Evolutionary conservation across 2,329 filamentous ascomycete genomes (phyloP).

Genomic region (Monosporascus sp.): DNA sequence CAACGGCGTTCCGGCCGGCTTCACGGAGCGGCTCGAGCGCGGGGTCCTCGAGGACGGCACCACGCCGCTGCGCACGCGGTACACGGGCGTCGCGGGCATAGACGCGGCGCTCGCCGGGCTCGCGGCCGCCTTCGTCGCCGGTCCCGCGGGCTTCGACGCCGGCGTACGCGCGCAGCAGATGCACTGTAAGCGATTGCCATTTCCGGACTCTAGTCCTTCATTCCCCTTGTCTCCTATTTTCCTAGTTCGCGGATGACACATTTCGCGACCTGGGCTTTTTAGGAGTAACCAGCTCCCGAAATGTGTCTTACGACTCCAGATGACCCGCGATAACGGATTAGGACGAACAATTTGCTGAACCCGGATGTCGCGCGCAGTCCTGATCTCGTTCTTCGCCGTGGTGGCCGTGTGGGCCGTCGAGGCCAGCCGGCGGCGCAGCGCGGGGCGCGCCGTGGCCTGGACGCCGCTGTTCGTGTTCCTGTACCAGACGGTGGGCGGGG

Average conservation of each 20-base stretch:
- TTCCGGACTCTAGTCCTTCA: too few relatives aligned
- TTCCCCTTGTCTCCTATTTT: too few relatives aligned
- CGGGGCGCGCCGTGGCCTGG: constrained; percentile 5
- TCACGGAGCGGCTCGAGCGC: constrained; percentile 13
- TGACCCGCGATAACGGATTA: too few relatives aligned
- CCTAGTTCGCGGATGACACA: too few relatives aligned
- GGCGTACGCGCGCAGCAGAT: constrained; percentile 20
- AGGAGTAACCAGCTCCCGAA: too few relatives aligned
- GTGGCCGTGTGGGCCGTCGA: constrained; percentile 22
- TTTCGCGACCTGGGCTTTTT: too few relatives aligned
- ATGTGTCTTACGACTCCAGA: too few relatives aligned
- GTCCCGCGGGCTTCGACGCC: constrained; percentile 18
- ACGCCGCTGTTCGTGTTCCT: constrained; percentile 18
- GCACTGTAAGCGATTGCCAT: constrained; percentile 14
- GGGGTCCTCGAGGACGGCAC: constrained; percentile 13
- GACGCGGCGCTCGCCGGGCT: constrained; percentile 15
- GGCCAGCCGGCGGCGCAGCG: constrained; percentile 16
- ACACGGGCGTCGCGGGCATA: constrained; percentile 19
- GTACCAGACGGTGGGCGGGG: constrained; percentile 22
- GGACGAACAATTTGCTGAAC: too few relatives aligned
- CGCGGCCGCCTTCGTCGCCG: constrained; percentile 20
- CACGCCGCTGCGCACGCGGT: constrained; percentile 14
- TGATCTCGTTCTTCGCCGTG: constrained; percentile 21
- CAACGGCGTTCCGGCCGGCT: constrained; percentile 15
- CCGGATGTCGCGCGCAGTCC: constrained; percentile 2